Conservation (phyloP, 768 basidiomycete species). For the Leccinum broughii region DNA sequence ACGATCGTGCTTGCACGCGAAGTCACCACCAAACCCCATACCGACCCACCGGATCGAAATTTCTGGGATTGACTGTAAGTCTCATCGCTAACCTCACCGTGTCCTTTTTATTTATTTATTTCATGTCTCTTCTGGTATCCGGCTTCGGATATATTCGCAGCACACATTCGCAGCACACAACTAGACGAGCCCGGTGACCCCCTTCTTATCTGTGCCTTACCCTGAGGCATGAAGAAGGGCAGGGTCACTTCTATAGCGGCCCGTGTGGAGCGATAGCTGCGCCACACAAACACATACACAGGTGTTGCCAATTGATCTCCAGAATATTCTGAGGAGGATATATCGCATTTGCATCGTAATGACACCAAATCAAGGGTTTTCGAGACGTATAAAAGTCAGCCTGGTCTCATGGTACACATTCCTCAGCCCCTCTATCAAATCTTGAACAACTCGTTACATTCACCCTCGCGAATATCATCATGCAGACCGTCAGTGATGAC, state of each 20-base stretch:
- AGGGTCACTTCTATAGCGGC: background rate
- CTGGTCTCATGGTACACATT: background rate
- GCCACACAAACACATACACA: background rate
- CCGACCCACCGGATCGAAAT: background rate
- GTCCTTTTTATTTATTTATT: no score
- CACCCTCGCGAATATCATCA: constrained; percentile 4
- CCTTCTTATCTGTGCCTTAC: background rate
- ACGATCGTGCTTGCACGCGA: background rate
- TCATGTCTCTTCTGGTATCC: no score
- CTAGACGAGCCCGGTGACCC: background rate
- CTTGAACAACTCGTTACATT: constrained; percentile 1
- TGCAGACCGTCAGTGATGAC: constrained; percentile 21
- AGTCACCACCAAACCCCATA: background rate
- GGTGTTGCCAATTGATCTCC: background rate
- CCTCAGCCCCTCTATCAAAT: background rate
- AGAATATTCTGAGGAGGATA: background rate
- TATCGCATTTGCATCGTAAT: background rate
- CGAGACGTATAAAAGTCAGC: constrained; percentile 11
- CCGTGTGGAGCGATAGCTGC: background rate
- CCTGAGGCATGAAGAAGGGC: background rate
- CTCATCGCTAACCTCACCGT: background rate
- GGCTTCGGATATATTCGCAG: background rate
- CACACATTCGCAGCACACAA: background rate
- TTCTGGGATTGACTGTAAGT: background rate
- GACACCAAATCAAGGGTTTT: background rate